Base-by-base conservation (phyloP, 2,329 filamentous ascomycete genomes). In the Thelonectria blattea region DNA sequence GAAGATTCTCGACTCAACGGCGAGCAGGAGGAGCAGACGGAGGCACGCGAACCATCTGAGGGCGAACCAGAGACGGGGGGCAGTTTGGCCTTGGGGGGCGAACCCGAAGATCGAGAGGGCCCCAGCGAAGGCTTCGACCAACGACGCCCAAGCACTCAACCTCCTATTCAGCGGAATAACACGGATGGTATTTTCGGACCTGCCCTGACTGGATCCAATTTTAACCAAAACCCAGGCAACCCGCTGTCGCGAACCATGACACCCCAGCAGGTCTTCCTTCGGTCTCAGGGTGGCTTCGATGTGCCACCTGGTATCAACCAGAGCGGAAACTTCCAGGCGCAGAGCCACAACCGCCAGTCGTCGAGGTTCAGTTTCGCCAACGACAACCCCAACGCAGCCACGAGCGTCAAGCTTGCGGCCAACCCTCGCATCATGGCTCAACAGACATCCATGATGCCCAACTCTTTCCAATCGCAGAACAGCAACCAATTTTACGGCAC, bases 291-390 rank as follows among this genome's bases (percentile, higher is more conserved):
- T 56, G 80, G 78, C n/a, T 86, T 87, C 55, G 77, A 88, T 71
- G 81, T 89, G 72, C 82, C 87, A 61, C 79, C 83, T 61, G 83
- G 84, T 57, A 83, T 87, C 39, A 79, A 81, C 30, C 76, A 75
- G 56, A 68, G 59, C 57, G 71, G 64, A 53, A 65, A 83, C 68
- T 86, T 85, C 71, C 81, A 89, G 75, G 79, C 81, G 73, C 78
- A 87, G 67, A 88, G 87, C 69, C 93, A 97, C 75, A 88, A 85
- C 60, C 88, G 93, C 63, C 92, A 97, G 74, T 88, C 91, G 10
- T 97, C 93, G 3, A 85, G 93, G 56, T 97, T 93, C 75, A 93
- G 87, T 70, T 97, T 97, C 73, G 89, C 89, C 64, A 94, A 91
- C 71, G 93, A 97, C 48, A 83, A 82, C 62, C 82, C 85, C 5